These are phyloP conservation scores for Jamesozyma gamospora DNA, from an alignment of 805 yeast species.

Conservation along the genomic window DNA sequence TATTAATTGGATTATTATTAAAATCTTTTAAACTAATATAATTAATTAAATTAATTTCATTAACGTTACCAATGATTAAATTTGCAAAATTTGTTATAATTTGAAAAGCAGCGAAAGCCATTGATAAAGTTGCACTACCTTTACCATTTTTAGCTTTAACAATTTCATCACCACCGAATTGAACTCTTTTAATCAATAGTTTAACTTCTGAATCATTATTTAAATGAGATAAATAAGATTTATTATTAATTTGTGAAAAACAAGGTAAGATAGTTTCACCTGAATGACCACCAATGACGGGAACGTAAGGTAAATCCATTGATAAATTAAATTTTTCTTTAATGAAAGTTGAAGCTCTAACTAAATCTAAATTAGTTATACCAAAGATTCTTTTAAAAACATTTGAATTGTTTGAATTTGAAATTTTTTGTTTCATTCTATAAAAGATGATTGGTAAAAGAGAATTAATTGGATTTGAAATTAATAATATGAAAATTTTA, in stretches of 20 bases:
- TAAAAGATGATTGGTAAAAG: slow-evolving; percentile 85
- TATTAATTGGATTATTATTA: slow-evolving; percentile 35
- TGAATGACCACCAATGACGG: slow-evolving; percentile 91
- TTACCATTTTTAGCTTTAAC: slow-evolving; percentile 91
- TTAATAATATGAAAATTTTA: slow-evolving; percentile 66
- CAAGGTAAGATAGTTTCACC: slow-evolving; percentile 92
- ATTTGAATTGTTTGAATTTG: slow-evolving; percentile 36
- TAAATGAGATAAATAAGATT: too few species aligned
- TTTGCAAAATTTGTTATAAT: slow-evolving; percentile 46
- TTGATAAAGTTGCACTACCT: slow-evolving; percentile 90
- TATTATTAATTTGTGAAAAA: slow-evolving; percentile 34
- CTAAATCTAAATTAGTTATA: slow-evolving; percentile 80
- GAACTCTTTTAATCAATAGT: slow-evolving; percentile 76
- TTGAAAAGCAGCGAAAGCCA: slow-evolving; percentile 89
- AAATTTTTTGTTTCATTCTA: slow-evolving; percentile 47
- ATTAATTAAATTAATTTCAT: slow-evolving; percentile 40
- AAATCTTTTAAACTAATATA: slow-evolving; percentile 41
- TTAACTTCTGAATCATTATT: slow-evolving; percentile 28
- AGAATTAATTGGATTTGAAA: slow-evolving; percentile 90
- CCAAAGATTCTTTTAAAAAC: slow-evolving; percentile 73
- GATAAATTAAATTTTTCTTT: slow-evolving; percentile 39
- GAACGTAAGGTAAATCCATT: slow-evolving; percentile 38
- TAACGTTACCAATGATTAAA: slow-evolving; percentile 26
- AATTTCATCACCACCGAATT: slow-evolving; percentile 95
- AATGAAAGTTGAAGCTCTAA: slow-evolving; percentile 70